Evolutionary conservation across 192 early-diverging fungal genomes (phyloP).

Genomic region (Coemansia sp.): DNA sequence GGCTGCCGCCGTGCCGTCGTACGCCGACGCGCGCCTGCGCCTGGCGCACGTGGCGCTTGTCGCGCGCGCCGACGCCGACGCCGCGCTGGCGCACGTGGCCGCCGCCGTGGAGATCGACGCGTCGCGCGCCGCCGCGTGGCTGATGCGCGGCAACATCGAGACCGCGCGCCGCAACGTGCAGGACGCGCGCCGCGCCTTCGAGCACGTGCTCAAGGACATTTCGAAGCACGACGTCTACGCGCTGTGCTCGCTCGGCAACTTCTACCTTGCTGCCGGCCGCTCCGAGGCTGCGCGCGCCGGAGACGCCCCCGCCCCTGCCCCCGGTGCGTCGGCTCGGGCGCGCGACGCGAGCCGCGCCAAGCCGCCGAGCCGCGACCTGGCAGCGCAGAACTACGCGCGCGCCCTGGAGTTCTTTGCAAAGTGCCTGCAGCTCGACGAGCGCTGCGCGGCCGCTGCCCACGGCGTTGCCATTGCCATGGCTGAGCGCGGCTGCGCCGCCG

Average conservation of each 20-base stretch:
- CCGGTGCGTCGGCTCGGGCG: background rate
- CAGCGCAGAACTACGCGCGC: constrained; percentile 55
- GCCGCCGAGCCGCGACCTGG: too few relatives aligned
- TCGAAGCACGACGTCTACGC: constrained; percentile 78
- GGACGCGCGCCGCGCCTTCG: constrained; percentile 68
- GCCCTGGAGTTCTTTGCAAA: constrained; percentile 80
- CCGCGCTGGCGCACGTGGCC: constrained; percentile 60
- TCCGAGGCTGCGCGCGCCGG: constrained; percentile 19
- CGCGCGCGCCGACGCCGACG: constrained; percentile 47
- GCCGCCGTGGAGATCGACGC: constrained; percentile 61
- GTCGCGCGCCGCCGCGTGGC: constrained; percentile 60
- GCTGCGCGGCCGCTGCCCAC: constrained; percentile 75
- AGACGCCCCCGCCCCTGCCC: background rate
- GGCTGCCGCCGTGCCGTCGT: constrained; percentile 60
- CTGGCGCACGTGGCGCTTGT: constrained; percentile 65
- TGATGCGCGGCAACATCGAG: constrained; percentile 70
- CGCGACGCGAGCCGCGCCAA: background rate
- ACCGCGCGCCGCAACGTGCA: constrained; percentile 57
- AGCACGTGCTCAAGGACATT: constrained; percentile 70
- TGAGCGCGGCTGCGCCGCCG: constrained; percentile 57
- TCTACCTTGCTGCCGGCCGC: constrained; percentile 64
- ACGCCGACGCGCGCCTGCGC: constrained; percentile 75
- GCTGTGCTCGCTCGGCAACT: constrained; percentile 75
- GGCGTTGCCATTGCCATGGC: constrained; percentile 83
- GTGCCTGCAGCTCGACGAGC: constrained; percentile 61